phyloP scores from a whole-genome alignment of 495 filamentous ascomycete species.

The Lepidopterella palustris region DNA sequence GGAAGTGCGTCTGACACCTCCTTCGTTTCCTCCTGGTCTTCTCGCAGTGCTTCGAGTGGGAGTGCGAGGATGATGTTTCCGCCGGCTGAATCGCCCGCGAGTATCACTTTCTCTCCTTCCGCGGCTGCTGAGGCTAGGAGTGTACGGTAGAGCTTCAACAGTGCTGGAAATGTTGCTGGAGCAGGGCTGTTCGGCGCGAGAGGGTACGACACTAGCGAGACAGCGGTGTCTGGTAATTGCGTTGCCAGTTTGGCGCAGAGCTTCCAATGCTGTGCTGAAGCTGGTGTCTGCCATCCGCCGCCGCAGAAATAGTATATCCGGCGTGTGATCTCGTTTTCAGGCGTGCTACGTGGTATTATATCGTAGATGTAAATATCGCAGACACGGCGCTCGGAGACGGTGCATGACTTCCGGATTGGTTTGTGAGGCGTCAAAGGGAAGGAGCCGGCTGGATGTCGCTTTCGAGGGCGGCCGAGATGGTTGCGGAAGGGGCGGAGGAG shows the following conservation, averaged over 20 bases:
- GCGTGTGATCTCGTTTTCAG: constrained; percentile 7
- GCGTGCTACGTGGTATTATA: constrained; percentile 14
- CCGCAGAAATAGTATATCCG: constrained; percentile 39
- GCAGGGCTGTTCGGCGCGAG: constrained; percentile 34
- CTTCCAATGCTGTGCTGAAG: constrained; percentile 36
- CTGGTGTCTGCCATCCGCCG: constrained; percentile 35
- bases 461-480: constrained; percentile 4
- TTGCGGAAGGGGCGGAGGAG: constrained; percentile 16
- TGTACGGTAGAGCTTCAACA: constrained; percentile 25
- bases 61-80: constrained; percentile 36
- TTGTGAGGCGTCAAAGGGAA: constrained; percentile 19
- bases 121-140: constrained; percentile 20
- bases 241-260: constrained; percentile 29
- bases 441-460: constrained; percentile 24
- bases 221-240: constrained; percentile 17
- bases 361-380: constrained; percentile 33
- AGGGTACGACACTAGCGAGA: constrained; percentile 31
- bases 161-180: constrained; percentile 23
- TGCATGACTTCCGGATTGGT: constrained; percentile 14
- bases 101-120: constrained; percentile 24
- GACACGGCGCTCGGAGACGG: constrained; percentile 29
- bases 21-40: not conserved
- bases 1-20: not conserved
- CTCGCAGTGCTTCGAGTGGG: constrained; percentile 28
- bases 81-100: constrained; percentile 34